Conservation (phyloP, 345 rosid species). For the Ceriops tagal region DNA sequence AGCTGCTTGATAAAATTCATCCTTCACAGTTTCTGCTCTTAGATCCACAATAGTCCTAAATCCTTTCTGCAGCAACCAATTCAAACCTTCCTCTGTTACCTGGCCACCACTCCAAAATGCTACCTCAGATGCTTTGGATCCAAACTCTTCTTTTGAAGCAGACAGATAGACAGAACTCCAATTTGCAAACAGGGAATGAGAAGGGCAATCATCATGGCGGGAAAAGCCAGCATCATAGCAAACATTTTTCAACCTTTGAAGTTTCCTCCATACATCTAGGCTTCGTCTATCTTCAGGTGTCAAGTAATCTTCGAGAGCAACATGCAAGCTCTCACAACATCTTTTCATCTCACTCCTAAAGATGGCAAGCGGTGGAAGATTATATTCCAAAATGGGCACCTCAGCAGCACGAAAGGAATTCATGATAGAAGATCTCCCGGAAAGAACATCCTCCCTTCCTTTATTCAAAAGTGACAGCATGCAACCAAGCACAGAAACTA, state of each 20-base stretch:
- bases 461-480: slow-evolving; percentile 76
- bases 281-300: slow-evolving; percentile 66
- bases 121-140: slow-evolving; percentile 47
- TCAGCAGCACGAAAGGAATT: slow-evolving; percentile 47
- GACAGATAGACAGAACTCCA: slow-evolving; percentile 75
- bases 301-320: slow-evolving; percentile 83
- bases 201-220: slow-evolving; percentile 60
- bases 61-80: slow-evolving; percentile 73
- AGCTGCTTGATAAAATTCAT: slow-evolving; percentile 68
- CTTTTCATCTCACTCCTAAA: slow-evolving; percentile 95
- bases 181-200: slow-evolving; percentile 70
- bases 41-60: slow-evolving; percentile 83
- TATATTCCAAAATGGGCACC: slow-evolving; percentile 51
- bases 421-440: slow-evolving; percentile 68
- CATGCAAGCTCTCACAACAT: slow-evolving; percentile 89
- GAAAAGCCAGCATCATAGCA: slow-evolving; percentile 89
- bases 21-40: slow-evolving; percentile 75
- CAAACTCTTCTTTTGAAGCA: slow-evolving; percentile 46
- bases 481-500: slow-evolving; percentile 91
- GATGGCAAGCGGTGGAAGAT: slow-evolving; percentile 86
- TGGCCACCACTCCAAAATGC: slow-evolving; percentile 96
- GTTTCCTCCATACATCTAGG: slow-evolving; percentile 74
- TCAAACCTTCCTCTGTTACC: slow-evolving; percentile 80
- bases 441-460: slow-evolving; percentile 88
- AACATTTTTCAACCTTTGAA: slow-evolving; percentile 89